Percentiles rank a stretch among this genome's conserved stretches.
These are phyloP conservation scores for Phytophthora ohioensis DNA, from an alignment of 352 stramenopile species.

Conservation along the genomic window DNA sequence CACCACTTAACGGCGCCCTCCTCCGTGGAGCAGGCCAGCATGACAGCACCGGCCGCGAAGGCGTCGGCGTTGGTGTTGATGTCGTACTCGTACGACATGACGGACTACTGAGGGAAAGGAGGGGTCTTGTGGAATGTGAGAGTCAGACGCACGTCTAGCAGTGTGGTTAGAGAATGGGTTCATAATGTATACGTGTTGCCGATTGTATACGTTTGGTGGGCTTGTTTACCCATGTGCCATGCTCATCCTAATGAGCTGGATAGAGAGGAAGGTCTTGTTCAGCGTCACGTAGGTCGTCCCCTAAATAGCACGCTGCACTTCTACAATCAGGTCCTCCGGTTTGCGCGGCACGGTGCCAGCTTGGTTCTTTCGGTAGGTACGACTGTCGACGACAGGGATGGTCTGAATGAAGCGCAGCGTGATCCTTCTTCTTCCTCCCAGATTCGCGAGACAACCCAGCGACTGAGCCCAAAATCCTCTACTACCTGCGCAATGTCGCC, in stretches of 20 bases:
- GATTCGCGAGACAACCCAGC: no score
- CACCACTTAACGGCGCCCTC: neutral
- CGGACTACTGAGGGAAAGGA: neutral
- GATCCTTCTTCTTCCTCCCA: neutral
- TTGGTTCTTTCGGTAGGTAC: neutral
- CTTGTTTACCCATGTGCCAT: neutral
- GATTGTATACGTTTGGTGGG: no score
- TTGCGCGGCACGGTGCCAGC: neutral
- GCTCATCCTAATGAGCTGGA: neutral
- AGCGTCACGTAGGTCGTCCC: neutral
- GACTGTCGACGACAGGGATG: neutral
- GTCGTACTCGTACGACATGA: neutral
- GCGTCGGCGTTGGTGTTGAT: neutral
- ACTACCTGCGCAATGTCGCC: no score
- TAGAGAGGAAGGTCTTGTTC: neutral
- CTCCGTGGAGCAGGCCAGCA: conserved; percentile 3
- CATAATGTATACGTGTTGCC: neutral
- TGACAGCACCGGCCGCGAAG: neutral
- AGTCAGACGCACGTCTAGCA: neutral
- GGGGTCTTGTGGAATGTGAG: neutral
- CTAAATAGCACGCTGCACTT: neutral
- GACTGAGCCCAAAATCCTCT: no score
- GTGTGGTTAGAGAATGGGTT: neutral
- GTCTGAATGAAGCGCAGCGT: neutral
- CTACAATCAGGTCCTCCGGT: neutral